phyloP scores from a whole-genome alignment of 768 basidiomycete genomes.

The Paxillus involutus region DNA sequence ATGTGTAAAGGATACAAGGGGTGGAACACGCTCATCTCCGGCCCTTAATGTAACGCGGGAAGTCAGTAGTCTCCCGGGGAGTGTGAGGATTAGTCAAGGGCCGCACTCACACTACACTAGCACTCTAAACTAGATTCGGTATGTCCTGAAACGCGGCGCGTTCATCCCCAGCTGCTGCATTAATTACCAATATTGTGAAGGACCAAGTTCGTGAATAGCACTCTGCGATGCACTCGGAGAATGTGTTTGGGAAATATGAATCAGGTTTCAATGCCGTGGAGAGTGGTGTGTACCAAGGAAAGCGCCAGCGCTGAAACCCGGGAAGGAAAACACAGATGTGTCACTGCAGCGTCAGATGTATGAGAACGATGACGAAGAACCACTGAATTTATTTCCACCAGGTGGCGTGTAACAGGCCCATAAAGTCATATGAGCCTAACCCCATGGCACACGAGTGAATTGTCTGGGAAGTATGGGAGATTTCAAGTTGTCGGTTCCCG shows the following conservation, averaged over 20 bases:
- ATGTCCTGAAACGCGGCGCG: neutral
- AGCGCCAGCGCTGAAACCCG: neutral
- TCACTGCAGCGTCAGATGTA: neutral
- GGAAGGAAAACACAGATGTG: neutral
- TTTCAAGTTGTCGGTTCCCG: constrained; percentile 3
- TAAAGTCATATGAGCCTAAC: neutral
- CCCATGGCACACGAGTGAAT: constrained; percentile 1
- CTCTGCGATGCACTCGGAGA: neutral
- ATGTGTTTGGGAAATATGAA: neutral
- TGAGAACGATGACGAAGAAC: neutral
- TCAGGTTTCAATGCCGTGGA: constrained; percentile 4
- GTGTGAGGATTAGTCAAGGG: neutral
- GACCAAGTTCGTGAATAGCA: neutral
- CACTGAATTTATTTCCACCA: neutral
- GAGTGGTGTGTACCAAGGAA: neutral
- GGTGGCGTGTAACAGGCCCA: neutral
- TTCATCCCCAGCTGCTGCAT: neutral
- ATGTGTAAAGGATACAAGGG: too few species aligned
- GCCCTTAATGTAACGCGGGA: too few species aligned
- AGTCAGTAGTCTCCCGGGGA: too few species aligned
- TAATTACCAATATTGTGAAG: neutral
- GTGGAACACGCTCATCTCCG: too few species aligned
- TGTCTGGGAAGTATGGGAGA: neutral
- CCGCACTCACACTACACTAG: neutral
- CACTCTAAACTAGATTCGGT: neutral